Percentiles rank a stretch among this genome's conserved stretches.
Conservation (phyloP, 1,284 basidiomycete species). For the Takashimella koratensis region DNA sequence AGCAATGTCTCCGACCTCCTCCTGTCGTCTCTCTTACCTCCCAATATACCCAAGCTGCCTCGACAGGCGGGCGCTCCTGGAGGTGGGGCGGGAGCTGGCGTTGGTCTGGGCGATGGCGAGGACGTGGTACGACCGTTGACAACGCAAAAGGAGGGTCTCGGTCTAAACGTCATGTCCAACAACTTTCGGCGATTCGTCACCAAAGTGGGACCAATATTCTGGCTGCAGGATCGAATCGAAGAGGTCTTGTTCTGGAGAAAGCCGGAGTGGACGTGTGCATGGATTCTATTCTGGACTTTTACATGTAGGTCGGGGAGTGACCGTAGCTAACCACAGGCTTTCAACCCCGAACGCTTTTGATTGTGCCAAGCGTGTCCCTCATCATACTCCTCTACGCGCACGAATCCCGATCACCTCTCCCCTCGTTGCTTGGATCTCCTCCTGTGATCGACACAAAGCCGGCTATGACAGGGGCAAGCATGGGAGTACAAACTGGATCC, state of each 20-base stretch:
- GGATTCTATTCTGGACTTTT: conserved; percentile 44
- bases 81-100: not conserved
- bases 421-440: conserved; percentile 29
- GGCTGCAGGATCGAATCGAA: conserved; percentile 48
- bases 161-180: conserved; percentile 41
- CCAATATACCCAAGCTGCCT: conserved; percentile 40
- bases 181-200: conserved; percentile 49
- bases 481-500: not conserved
- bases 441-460: conserved; percentile 2
- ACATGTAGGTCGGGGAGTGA: conserved; percentile 32
- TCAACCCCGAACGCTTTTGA: conserved; percentile 43
- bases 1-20: conserved; percentile 45
- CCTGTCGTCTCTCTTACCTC: conserved; percentile 36
- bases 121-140: conserved; percentile 28
- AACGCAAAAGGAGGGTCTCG: conserved; percentile 40
- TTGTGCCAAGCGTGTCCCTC: conserved; percentile 38
- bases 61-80: conserved; percentile 3
- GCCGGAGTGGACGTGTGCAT: conserved; percentile 47
- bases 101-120: not conserved
- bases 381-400: conserved; percentile 42
- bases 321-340: conserved; percentile 30
- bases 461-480: not conserved
- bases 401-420: conserved; percentile 32
- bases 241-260: conserved; percentile 50
- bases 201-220: conserved; percentile 48